Conservation (phyloP, 495 filamentous ascomycete species). For the Talaromyces proteolyticus region DNA sequence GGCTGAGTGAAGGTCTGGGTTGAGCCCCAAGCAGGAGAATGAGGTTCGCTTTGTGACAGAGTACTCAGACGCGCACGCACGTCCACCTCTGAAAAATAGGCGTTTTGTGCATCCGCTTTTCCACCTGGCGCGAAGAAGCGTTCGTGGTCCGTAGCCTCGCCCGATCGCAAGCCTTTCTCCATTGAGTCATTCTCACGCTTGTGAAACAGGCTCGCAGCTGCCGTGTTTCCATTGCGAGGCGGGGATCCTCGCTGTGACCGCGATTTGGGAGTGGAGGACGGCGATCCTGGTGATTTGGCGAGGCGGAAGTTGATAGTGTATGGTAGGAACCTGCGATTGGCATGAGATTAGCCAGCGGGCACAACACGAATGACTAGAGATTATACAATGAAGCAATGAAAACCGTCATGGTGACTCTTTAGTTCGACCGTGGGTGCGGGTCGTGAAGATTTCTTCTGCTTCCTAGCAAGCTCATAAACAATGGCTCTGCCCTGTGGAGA, state of each 20-base stretch:
- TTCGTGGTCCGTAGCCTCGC: constrained; percentile 54
- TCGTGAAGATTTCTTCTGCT: too few relatives aligned
- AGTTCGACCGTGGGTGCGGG: too few relatives aligned
- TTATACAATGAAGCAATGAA: constrained; percentile 82
- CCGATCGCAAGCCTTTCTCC: constrained; percentile 41
- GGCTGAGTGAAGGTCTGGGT: constrained; percentile 64
- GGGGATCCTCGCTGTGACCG: constrained; percentile 6
- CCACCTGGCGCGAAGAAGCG: constrained; percentile 47
- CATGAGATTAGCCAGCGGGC: constrained; percentile 6
- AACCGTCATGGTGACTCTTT: constrained; percentile 75
- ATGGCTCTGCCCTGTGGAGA: too few relatives aligned
- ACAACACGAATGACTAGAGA: too few relatives aligned
- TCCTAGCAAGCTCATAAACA: too few relatives aligned
- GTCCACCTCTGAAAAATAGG: too few relatives aligned
- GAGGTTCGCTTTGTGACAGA: constrained; percentile 35
- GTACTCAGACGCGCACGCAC: constrained; percentile 11
- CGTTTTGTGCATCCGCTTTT: constrained; percentile 21
- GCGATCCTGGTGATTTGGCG: constrained; percentile 16
- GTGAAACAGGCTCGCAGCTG: constrained; percentile 32
- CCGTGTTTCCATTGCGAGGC: constrained; percentile 18
- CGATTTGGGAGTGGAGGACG: constrained; percentile 17
- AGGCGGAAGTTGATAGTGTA: constrained; percentile 77
- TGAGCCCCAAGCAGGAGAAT: constrained; percentile 60
- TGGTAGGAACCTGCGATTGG: constrained; percentile 67
- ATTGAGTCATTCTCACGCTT: constrained; percentile 32